phyloP scores from a whole-genome alignment of 257 asterid genomes.

The Echites panduratus region DNA sequence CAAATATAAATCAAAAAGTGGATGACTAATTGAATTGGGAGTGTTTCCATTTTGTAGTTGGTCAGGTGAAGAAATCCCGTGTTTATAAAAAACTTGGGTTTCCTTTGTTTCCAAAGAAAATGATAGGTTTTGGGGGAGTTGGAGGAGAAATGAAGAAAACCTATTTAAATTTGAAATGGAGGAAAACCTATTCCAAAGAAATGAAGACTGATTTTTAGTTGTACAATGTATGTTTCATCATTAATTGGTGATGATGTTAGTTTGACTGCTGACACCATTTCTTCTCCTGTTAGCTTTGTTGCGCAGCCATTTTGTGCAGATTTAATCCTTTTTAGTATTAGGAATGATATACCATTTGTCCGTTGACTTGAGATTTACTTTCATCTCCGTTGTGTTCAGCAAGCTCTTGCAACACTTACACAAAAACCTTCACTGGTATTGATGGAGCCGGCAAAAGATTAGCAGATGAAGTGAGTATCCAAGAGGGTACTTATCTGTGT shows the following conservation, averaged over 20 bases:
- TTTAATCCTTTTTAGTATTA: neutral
- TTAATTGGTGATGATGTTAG: neutral
- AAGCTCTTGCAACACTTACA: slow-evolving; percentile 76
- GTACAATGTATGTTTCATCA: too few species aligned
- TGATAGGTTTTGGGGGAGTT: neutral
- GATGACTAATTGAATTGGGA: too few species aligned
- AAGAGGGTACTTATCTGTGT: neutral
- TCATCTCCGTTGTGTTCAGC: slow-evolving; percentile 38
- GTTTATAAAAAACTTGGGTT: too few species aligned
- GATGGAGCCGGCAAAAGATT: slow-evolving; percentile 85
- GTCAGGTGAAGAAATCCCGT: too few species aligned
- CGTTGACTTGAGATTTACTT: slow-evolving; percentile 4
- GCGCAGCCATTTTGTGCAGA: neutral
- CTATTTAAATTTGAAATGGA: neutral
- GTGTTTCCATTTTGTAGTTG: too few species aligned
- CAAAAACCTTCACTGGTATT: slow-evolving; percentile 85
- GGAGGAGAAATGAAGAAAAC: neutral
- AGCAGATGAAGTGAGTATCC: slow-evolving; percentile 83
- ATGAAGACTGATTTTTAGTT: too few species aligned
- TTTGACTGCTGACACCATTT: neutral
- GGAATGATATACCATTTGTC: neutral
- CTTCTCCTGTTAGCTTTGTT: neutral
- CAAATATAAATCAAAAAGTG: too few species aligned
- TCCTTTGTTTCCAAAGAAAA: too few species aligned
- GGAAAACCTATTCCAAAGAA: too few species aligned